Base-by-base conservation (phyloP, 192 early-diverging fungal species). In the Backusella macrospora region DNA sequence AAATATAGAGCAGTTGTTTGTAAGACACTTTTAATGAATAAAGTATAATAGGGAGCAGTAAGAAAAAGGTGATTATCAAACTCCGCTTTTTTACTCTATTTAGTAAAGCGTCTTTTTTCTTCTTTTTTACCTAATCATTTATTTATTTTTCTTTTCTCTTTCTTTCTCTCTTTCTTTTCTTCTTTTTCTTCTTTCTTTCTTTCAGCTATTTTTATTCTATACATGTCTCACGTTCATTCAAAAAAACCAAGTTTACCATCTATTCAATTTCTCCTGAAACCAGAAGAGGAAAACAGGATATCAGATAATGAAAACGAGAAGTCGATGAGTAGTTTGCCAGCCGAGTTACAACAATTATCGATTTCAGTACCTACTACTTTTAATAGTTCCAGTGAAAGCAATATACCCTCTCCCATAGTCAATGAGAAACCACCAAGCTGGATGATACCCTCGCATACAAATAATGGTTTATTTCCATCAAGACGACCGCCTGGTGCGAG, bases 341-440 rank as follows among this genome's bases (percentile, higher is more conserved):
- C 62, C 29, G 73, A 74, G 43, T 40, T 74, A 40, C 73, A 74
- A 46, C 62, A 67, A 16, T 47, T 74, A 18, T 74, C 73, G 10
- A 45, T 74, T 12, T 40, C 39, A 4, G 40, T 26, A 6, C 73
- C 73, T 29, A 29, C 62, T 42, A 8, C 64, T 55, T 47, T 42
- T 44, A 42, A 59, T 23, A 59, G 21, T 52, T 52, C 49, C 52
- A 47, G 44, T 47, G 45, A 68, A 47, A 66, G 40, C 40, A 40
- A 66, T 66, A 39, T 59, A 59, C 52, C 52, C 52, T 21, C 52
- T 26, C 52, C 18, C 26, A 59, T 18, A 59, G 52, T 59, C 52
- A 59, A 59, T 59, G 52, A 59, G 26, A 59, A 59, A 21, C 52
- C 43, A 18, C 67, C 67, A 14, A 68, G 67, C 23, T 68, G 67